phyloP scores from a whole-genome alignment of 805 yeast genomes.

The Vanderwaltozyma tropicalis region DNA sequence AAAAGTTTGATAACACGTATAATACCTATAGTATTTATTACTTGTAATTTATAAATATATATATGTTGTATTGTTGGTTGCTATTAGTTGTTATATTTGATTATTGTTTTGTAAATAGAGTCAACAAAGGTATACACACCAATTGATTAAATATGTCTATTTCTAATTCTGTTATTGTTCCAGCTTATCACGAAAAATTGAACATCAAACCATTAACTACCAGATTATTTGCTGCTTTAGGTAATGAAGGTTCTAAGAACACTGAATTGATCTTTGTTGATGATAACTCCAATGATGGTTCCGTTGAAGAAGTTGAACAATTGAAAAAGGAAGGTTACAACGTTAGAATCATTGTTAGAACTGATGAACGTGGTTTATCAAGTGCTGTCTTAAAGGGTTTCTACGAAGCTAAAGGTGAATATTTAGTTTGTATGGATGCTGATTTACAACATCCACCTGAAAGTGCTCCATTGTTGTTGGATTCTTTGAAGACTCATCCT shows the following conservation, averaged over 20 bases:
- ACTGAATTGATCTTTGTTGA: constrained; percentile 43
- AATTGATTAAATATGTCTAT: constrained; percentile 21
- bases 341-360: constrained; percentile 40
- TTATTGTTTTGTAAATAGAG: background rate
- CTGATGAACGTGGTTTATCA: constrained; percentile 40
- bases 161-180: constrained; percentile 36
- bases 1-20: too few relatives aligned
- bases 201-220: constrained; percentile 41
- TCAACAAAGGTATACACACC: background rate
- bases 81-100: too few relatives aligned
- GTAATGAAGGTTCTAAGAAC: constrained; percentile 31
- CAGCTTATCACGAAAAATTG: constrained; percentile 41
- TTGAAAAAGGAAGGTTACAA: constrained; percentile 37
- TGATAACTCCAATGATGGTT: constrained; percentile 42
- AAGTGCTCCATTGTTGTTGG: constrained; percentile 36
- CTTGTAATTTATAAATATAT: too few relatives aligned
- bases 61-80: too few relatives aligned
- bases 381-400: constrained; percentile 43
- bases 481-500: constrained; percentile 32
- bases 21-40: too few relatives aligned
- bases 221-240: constrained; percentile 39
- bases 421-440: constrained; percentile 43
- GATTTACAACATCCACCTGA: constrained; percentile 47
- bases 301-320: constrained; percentile 41
- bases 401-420: constrained; percentile 37